Percentiles rank a stretch among this genome's conserved stretches.
Evolutionary conservation across 1,284 basidiomycete species (phyloP).

Genomic region (Gymnopus androsaceus): DNA sequence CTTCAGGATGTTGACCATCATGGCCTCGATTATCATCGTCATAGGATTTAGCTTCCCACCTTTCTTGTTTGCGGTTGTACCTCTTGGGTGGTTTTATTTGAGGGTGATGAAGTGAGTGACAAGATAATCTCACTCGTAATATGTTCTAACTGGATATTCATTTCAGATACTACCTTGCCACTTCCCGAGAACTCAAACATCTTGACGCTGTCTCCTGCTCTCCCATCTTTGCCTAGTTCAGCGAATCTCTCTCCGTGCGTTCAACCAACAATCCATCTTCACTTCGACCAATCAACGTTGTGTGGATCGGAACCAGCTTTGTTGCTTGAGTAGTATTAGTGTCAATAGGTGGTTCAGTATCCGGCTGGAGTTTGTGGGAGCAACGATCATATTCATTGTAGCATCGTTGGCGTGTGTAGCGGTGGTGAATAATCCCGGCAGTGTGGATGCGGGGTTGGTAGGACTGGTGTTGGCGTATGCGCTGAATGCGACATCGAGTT

Average conservation of each 20-base stretch:
- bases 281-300: slow-evolving; percentile 76
- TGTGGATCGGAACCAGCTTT: slow-evolving; percentile 81
- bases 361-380: slow-evolving; percentile 82
- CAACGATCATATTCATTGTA: slow-evolving; percentile 77
- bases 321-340: slow-evolving; percentile 71
- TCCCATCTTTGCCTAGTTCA: slow-evolving; percentile 90
- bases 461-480: slow-evolving; percentile 91
- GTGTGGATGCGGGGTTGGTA: slow-evolving; percentile 87
- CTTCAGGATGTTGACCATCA: slow-evolving; percentile 59
- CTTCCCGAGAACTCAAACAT: slow-evolving; percentile 90
- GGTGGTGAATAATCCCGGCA: slow-evolving; percentile 66
- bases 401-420: slow-evolving; percentile 72
- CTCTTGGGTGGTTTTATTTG: slow-evolving; percentile 75
- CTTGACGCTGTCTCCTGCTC: slow-evolving; percentile 89
- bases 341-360: slow-evolving; percentile 84
- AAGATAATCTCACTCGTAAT: too few relatives aligned
- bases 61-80: slow-evolving; percentile 78
- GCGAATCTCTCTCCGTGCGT: slow-evolving; percentile 86
- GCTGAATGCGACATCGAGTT: slow-evolving; percentile 75
- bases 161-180: slow-evolving; percentile 83
- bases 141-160: slow-evolving; percentile 6
- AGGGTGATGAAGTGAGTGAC: slow-evolving; percentile 76
- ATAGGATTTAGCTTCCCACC: slow-evolving; percentile 81
- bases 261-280: slow-evolving; percentile 75
- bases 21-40: slow-evolving; percentile 78